These are phyloP conservation scores for Pseudomonodictys pantanalensis DNA, from an alignment of 495 filamentous ascomycete species.

Conservation along the genomic window DNA sequence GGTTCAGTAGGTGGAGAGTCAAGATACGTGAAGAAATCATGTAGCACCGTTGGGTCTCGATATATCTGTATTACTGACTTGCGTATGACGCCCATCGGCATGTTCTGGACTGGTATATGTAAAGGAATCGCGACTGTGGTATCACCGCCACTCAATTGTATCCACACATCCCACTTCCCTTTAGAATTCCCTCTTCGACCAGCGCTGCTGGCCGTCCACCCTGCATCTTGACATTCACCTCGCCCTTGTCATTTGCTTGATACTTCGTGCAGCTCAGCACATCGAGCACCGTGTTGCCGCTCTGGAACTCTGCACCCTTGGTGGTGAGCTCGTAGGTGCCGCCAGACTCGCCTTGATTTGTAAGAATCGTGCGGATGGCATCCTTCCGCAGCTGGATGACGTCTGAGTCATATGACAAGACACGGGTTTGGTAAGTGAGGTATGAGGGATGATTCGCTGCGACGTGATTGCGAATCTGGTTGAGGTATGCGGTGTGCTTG, in stretches of 20 bases:
- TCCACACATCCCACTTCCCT: slow-evolving; percentile 13
- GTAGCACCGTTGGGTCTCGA: no score
- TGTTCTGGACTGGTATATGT: no score
- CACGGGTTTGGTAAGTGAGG: not conserved
- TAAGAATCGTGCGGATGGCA: slow-evolving; percentile 6
- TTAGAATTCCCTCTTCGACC: not conserved
- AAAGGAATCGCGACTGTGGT: no score
- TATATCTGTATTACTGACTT: no score
- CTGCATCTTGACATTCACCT: slow-evolving; percentile 6
- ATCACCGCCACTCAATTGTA: not conserved
- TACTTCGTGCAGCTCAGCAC: slow-evolving; percentile 10
- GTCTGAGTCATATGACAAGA: not conserved
- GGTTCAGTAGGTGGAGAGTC: no score
- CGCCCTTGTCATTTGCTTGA: not conserved
- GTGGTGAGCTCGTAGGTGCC: slow-evolving; percentile 12
- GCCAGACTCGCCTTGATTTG: slow-evolving; percentile 9
- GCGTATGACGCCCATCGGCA: no score
- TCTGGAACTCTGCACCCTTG: slow-evolving; percentile 7
- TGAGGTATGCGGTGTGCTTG: slow-evolving; percentile 14
- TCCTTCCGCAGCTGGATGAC: slow-evolving; percentile 3
- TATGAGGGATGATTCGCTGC: not conserved
- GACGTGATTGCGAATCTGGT: slow-evolving; percentile 12
- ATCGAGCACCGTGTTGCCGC: slow-evolving; percentile 12
- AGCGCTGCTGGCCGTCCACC: slow-evolving; percentile 11
- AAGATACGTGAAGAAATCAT: no score